phyloP scores from a whole-genome alignment of 768 basidiomycete species.

The Lactifluus piperatus region DNA sequence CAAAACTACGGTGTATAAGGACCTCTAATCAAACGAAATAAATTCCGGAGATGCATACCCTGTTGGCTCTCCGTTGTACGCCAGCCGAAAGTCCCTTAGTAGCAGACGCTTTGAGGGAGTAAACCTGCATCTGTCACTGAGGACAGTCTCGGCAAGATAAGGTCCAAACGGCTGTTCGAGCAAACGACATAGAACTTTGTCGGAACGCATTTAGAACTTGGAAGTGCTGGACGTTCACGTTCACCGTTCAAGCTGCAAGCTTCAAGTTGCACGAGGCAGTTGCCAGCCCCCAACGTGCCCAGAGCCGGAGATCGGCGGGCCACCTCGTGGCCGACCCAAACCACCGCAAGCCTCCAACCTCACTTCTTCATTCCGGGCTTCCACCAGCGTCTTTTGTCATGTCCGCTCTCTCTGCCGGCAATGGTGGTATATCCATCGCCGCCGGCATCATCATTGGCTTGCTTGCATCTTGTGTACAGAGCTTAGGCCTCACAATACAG shows the following conservation, averaged over 20 bases:
- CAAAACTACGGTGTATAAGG: slow-evolving; percentile 4
- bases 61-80: neutral
- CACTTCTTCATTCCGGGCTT: neutral
- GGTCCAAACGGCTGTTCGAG: slow-evolving; percentile 27
- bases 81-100: slow-evolving; percentile 9
- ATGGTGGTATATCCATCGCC: slow-evolving; percentile 32
- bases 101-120: neutral
- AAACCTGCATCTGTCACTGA: slow-evolving; percentile 21
- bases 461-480: slow-evolving; percentile 81
- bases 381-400: slow-evolving; percentile 12
- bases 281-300: too few relatives aligned
- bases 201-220: neutral
- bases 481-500: slow-evolving; percentile 84
- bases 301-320: neutral
- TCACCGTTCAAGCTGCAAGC: neutral
- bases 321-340: neutral
- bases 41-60: slow-evolving; percentile 2
- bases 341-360: too few relatives aligned
- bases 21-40: neutral
- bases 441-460: slow-evolving; percentile 52
- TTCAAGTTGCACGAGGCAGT: too few relatives aligned
- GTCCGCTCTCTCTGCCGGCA: slow-evolving; percentile 20
- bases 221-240: too few relatives aligned
- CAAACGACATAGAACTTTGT: neutral
- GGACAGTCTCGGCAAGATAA: slow-evolving; percentile 26